Conservation (phyloP, 202 grass and related monocot genomes). For the Thinopyrum obtusiflorum region DNA sequence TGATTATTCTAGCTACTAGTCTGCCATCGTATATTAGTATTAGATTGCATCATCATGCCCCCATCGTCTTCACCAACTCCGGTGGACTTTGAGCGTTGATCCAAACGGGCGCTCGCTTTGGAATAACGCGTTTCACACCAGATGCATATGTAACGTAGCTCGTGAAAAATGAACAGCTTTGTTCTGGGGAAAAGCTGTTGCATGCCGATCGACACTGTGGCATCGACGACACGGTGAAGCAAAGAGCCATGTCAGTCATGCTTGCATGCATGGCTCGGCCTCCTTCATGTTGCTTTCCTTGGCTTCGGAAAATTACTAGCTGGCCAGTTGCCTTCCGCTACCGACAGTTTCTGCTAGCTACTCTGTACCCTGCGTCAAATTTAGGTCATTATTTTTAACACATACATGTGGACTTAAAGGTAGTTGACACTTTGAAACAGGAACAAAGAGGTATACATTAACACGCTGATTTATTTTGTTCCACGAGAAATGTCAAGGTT, state of each 20-base stretch:
- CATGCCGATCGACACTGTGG: background rate
- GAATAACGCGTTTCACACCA: conserved; percentile 15
- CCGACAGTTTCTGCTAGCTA: background rate
- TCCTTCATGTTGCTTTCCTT: conserved; percentile 1
- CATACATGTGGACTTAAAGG: background rate
- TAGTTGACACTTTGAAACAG: background rate
- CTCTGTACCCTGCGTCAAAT: background rate
- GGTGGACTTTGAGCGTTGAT: conserved; percentile 1
- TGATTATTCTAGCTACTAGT: background rate
- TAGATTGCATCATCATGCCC: conserved; percentile 16
- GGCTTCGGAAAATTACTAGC: background rate
- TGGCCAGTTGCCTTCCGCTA: background rate
- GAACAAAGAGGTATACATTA: background rate
- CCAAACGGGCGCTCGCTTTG: background rate
- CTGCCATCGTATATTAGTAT: background rate
- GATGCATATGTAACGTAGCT: background rate
- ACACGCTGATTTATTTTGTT: background rate
- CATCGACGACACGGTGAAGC: background rate
- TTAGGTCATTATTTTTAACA: background rate
- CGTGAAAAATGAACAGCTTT: background rate
- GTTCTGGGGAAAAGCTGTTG: background rate
- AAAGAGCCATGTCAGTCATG: background rate
- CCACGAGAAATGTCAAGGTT: background rate
- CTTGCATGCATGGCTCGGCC: background rate
- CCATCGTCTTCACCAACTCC: conserved; percentile 12